phyloP scores from a whole-genome alignment of 225 moss, liverwort and hornwort genomes.

The Straminergon stramineum region DNA sequence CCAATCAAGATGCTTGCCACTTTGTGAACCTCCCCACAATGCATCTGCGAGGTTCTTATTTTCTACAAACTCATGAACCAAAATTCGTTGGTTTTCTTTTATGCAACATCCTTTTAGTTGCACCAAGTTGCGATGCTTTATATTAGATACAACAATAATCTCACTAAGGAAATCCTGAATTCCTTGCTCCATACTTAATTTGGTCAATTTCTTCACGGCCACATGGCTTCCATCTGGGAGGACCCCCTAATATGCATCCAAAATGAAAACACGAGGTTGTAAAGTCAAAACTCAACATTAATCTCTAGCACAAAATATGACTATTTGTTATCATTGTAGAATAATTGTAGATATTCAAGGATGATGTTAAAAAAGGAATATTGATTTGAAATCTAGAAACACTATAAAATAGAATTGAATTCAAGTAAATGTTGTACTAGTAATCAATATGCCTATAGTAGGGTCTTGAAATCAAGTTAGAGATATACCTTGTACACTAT shows the following conservation, averaged over 20 bases:
- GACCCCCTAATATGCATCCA: background rate
- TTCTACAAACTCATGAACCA: background rate
- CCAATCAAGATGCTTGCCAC: rapidly evolving
- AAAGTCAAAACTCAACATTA: background rate
- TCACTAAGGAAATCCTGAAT: background rate
- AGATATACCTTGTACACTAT: background rate
- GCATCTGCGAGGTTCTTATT: background rate
- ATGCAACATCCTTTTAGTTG: background rate
- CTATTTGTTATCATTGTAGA: too few species aligned
- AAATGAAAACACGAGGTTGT: background rate
- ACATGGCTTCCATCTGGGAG: background rate
- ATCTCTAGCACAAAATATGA: rapidly evolving
- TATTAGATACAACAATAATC: background rate
- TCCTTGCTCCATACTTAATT: background rate
- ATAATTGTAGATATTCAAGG: background rate
- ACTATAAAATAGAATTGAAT: too few species aligned
- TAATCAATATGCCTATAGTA: background rate
- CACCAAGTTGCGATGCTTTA: background rate
- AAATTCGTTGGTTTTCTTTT: background rate
- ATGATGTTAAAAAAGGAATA: too few species aligned
- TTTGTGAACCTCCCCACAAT: background rate
- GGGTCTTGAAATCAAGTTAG: background rate
- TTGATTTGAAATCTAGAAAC: too few species aligned
- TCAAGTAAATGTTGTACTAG: too few species aligned
- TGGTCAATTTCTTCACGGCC: background rate